Conservation (phyloP, 2,329 filamentous ascomycete species). For the Bimuria novae-zelandiae region DNA sequence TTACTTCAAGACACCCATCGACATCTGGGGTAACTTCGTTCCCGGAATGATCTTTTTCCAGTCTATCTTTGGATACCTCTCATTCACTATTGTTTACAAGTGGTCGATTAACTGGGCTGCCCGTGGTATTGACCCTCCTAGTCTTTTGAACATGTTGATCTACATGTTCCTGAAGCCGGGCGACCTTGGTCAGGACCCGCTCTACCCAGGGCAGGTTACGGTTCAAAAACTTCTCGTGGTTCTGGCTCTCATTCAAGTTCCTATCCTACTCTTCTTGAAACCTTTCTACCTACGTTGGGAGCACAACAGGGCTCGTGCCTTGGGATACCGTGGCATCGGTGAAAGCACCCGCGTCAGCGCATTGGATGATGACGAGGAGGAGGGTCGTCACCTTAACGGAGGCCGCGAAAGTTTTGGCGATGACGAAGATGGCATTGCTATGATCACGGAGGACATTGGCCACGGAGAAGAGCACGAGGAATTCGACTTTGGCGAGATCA, state of each 20-base stretch:
- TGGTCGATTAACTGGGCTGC: constrained; percentile 89
- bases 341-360: constrained; percentile 88
- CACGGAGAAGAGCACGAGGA: constrained; percentile 84
- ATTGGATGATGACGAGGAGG: constrained; percentile 80
- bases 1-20: constrained; percentile 92
- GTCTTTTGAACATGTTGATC: constrained; percentile 97
- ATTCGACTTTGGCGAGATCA: constrained; percentile 94
- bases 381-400: constrained; percentile 61
- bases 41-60: constrained; percentile 99
- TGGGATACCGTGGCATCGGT: constrained; percentile 91
- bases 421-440: constrained; percentile 80
- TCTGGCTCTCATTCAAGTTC: constrained; percentile 83
- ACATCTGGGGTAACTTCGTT: constrained; percentile 96
- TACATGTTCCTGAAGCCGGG: constrained; percentile 98
- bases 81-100: constrained; percentile 94
- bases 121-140: constrained; percentile 71
- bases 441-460: constrained; percentile 83
- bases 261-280: constrained; percentile 90
- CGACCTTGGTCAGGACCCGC: constrained; percentile 66
- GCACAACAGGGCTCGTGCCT: constrained; percentile 83
- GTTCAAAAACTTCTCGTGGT: constrained; percentile 81
- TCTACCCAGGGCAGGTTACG: constrained; percentile 76
- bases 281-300: constrained; percentile 93
- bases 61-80: constrained; percentile 95
- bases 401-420: constrained; percentile 69